phyloP scores from a whole-genome alignment of 306 rosid species.

The Mimosa bimucronata region DNA sequence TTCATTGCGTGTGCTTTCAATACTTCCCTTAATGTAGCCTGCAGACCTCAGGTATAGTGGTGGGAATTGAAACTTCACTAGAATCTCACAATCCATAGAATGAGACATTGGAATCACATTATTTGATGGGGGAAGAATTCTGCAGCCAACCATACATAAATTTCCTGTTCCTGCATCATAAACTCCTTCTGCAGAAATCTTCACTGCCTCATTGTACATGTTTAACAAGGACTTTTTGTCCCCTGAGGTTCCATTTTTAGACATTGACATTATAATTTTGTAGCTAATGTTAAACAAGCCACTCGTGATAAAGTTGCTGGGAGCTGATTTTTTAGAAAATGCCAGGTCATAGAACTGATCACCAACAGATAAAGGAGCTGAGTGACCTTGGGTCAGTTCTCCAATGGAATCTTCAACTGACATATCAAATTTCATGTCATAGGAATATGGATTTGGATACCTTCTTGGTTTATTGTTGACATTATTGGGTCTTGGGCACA shows the following conservation, averaged over 20 bases:
- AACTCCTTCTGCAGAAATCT: constrained; percentile 61
- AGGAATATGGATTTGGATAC: constrained; percentile 38
- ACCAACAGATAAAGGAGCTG: constrained; percentile 47
- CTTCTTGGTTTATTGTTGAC: constrained; percentile 3
- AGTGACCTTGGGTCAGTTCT: constrained; percentile 38
- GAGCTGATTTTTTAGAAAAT: background rate
- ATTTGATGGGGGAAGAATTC: constrained; percentile 26
- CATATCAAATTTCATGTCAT: constrained; percentile 53
- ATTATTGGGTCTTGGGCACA: constrained; percentile 41
- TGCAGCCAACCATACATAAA: constrained; percentile 78
- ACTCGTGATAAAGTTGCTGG: background rate
- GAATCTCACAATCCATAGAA: constrained; percentile 57
- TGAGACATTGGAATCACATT: constrained; percentile 6
- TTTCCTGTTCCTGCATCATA: constrained; percentile 61
- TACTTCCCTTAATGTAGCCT: constrained; percentile 45
- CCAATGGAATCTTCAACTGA: constrained; percentile 29
- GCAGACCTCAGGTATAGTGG: constrained; percentile 18
- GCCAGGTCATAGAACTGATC: constrained; percentile 1
- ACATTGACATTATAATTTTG: constrained; percentile 31
- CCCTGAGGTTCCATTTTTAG: background rate
- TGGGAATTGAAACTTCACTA: constrained; percentile 58
- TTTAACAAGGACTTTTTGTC: constrained; percentile 17
- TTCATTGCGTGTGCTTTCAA: constrained; percentile 53
- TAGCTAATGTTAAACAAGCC: constrained; percentile 45
- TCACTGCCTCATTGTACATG: background rate